Base-by-base conservation (phyloP, 2,329 filamentous ascomycete genomes). In the Orbilia oligospora region DNA sequence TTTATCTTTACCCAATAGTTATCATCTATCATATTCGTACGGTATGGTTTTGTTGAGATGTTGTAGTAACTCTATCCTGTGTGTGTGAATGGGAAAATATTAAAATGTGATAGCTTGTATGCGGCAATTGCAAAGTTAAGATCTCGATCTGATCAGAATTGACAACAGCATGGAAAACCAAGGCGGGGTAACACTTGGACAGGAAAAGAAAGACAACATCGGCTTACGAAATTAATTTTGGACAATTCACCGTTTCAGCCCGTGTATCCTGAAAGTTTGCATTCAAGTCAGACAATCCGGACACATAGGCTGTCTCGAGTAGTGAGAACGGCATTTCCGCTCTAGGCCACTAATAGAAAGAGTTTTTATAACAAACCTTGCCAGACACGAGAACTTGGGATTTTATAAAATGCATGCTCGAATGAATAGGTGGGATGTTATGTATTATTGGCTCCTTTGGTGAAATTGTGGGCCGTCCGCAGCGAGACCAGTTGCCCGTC, bases 301-400 rank as follows among this genome's bases (percentile, higher is more conserved):
- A 33, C 24, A 61, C 20, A 24, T 30, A n/a, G n/a, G 27, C 30
- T 18, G 33, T 61, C 55, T 44, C 18, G 36, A 44, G 56, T 61
- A 36, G 22, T 24, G 22, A 33, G 44, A 41, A 20, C 49, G 3
- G 3, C 61, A 12, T n/a, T 48, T 33, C 22, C 33, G 46, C 38
- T 66, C 70, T 61, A 67, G 63, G 12, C 58, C 61, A 16, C 38
- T 63, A 72, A 41, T 8, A 38, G 49, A 63, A 61, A 53, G 56
- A 49, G 41, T 63, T 61, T n/a, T 76, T 76, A 71, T 71, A 70
- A 66, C 56, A 22, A 44, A 56, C 65, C 58, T 76, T 55, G 61
- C 66, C 58, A 48, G 58, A 76, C 71, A 76, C 66, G 44, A 76
- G 38, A 49, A 49, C 41, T 65, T 76, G 66, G 66, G 55, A 49